Conservation (phyloP, 164 flowering plant species). For the Berberis vulgaris region DNA sequence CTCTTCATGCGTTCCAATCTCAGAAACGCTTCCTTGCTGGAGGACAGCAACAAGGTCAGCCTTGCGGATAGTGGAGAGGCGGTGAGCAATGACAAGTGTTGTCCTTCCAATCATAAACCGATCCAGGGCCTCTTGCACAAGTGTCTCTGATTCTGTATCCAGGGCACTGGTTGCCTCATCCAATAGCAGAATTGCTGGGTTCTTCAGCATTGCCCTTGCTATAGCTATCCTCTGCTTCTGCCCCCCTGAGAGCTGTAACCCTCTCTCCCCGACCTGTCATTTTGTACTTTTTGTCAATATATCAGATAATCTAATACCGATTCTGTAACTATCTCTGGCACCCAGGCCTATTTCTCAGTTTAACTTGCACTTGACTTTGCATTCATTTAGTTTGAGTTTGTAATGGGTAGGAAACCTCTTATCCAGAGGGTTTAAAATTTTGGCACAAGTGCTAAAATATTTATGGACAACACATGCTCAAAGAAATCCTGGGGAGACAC, state of each 20-base stretch:
- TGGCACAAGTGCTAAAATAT: too few species aligned
- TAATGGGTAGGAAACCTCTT: too few species aligned
- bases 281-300: not conserved
- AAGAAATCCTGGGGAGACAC: too few species aligned
- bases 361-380: too few species aligned
- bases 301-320: too few species aligned
- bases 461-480: too few species aligned
- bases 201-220: slow-evolving; percentile 96
- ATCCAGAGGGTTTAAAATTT: too few species aligned
- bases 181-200: slow-evolving; percentile 86
- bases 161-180: slow-evolving; percentile 99
- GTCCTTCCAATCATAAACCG: slow-evolving; percentile 97
- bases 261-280: slow-evolving; percentile 97
- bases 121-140: slow-evolving; percentile 95
- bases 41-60: slow-evolving; percentile 94
- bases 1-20: slow-evolving; percentile 88
- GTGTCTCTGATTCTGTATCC: slow-evolving; percentile 92
- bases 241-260: slow-evolving; percentile 94
- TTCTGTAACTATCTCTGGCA: too few species aligned
- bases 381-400: too few species aligned
- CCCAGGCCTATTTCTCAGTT: too few species aligned
- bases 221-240: slow-evolving; percentile 98
- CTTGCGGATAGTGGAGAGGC: slow-evolving; percentile 90
- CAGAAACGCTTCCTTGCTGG: slow-evolving; percentile 84
- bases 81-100: slow-evolving; percentile 94